Evolutionary conservation across 345 rosid genomes (phyloP).

Genomic region (Euclidium syriacum): DNA sequence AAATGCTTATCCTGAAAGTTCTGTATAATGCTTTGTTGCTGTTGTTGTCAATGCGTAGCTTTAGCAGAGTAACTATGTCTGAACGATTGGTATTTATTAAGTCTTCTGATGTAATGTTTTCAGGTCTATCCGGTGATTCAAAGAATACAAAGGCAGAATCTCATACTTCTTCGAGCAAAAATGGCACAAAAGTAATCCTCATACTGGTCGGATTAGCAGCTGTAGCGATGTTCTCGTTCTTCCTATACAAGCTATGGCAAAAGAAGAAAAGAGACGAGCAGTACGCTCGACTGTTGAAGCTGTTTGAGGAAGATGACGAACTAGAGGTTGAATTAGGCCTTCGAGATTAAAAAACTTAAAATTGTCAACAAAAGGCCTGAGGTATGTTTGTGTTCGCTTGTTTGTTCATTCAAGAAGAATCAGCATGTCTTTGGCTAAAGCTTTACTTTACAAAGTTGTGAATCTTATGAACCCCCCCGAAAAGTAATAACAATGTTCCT

Average conservation of each 20-base stretch:
- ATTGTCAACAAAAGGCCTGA: not conserved
- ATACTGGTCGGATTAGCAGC: constrained; percentile 46
- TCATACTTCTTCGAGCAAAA: constrained; percentile 41
- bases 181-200: constrained; percentile 47
- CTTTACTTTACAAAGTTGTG: not conserved
- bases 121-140: constrained; percentile 54
- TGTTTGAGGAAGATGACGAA: constrained; percentile 98
- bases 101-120: constrained; percentile 6
- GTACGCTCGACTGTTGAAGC: constrained; percentile 84
- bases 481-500: not conserved
- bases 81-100: not conserved
- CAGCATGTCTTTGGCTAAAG: not conserved
- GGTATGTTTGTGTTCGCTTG: constrained; percentile 3
- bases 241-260: constrained; percentile 85
- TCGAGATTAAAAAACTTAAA: constrained; percentile 48
- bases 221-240: constrained; percentile 49
- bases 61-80: not conserved
- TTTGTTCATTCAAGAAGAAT: not conserved
- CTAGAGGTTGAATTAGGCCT: constrained; percentile 97
- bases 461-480: not conserved
- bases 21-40: not conserved
- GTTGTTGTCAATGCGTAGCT: not conserved
- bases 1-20: not conserved
- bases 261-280: constrained; percentile 98
- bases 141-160: constrained; percentile 36